Conservation (phyloP, 2,329 filamentous ascomycete species). For the Cadophora malorum region DNA sequence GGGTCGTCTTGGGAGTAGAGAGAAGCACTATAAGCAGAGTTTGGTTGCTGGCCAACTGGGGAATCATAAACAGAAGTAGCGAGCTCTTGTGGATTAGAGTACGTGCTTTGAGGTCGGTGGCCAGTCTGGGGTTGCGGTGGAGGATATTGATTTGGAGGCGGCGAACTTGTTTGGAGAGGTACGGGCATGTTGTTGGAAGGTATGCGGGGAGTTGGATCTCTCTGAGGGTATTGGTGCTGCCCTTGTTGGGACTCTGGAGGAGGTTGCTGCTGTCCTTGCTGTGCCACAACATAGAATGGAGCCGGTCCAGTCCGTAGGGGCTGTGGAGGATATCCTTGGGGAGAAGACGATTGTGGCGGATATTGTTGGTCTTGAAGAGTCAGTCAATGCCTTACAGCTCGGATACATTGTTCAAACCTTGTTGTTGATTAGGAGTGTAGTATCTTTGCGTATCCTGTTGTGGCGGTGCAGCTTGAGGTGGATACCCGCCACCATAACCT, state of each 20-base stretch:
- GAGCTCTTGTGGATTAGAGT: slow-evolving; percentile 77
- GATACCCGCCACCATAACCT: slow-evolving; percentile 48
- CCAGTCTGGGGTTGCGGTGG: slow-evolving; percentile 52
- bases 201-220: slow-evolving; percentile 58
- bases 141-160: slow-evolving; percentile 56
- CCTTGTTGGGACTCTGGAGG: slow-evolving; percentile 45
- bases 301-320: slow-evolving; percentile 60
- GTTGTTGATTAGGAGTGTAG: slow-evolving; percentile 65
- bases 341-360: slow-evolving; percentile 55
- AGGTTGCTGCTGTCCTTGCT: slow-evolving; percentile 45
- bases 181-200: slow-evolving; percentile 54
- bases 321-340: slow-evolving; percentile 60
- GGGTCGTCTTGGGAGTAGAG: slow-evolving; percentile 43
- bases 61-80: slow-evolving; percentile 81
- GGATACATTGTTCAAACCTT: slow-evolving; percentile 36
- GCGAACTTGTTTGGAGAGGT: slow-evolving; percentile 58
- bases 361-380: slow-evolving; percentile 48
- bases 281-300: slow-evolving; percentile 68
- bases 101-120: slow-evolving; percentile 70
- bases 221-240: slow-evolving; percentile 54
- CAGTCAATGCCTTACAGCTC: not conserved
- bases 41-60: slow-evolving; percentile 60
- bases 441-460: slow-evolving; percentile 71
- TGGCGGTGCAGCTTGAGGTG: slow-evolving; percentile 45
- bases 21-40: slow-evolving; percentile 45